These are phyloP conservation scores for Kwoniella sp. DNA, from an alignment of 768 basidiomycete genomes.

Conservation along the genomic window DNA sequence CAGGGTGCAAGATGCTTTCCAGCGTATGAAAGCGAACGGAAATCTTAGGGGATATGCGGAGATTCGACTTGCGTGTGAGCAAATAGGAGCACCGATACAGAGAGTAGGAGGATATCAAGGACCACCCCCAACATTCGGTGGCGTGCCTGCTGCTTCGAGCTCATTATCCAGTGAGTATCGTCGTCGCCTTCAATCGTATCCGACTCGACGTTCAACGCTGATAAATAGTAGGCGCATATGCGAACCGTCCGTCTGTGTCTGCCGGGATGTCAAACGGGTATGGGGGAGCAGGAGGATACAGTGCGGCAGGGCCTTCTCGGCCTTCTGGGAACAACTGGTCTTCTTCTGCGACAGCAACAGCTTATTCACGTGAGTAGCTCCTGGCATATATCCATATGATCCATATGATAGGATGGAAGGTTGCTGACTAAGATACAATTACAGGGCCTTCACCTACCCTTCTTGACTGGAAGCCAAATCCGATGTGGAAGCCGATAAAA, in stretches of 20 bases:
- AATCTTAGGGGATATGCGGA: constrained; percentile 17
- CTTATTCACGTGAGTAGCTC: constrained; percentile 1
- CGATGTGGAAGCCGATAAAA: constrained; percentile 52
- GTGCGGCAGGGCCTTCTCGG: neutral
- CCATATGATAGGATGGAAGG: no score
- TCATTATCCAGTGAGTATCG: constrained; percentile 7
- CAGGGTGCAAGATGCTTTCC: constrained; percentile 34
- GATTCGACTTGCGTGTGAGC: constrained; percentile 33
- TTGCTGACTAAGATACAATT: no score
- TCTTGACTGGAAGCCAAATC: constrained; percentile 49
- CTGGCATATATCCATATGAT: no score
- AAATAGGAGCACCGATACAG: constrained; percentile 18
- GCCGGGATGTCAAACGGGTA: constrained; percentile 4
- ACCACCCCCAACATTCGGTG: constrained; percentile 40
- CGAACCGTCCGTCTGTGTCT: neutral
- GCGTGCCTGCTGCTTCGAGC: constrained; percentile 17
- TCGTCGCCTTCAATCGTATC: no score
- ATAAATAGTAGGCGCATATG: constrained; percentile 1
- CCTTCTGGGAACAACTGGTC: neutral
- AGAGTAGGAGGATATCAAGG: constrained; percentile 5
- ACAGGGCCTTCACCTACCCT: constrained; percentile 17
- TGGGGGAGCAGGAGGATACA: constrained; percentile 8
- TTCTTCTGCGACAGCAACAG: neutral
- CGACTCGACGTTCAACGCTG: no score
- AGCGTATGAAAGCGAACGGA: constrained; percentile 23